Base-by-base conservation (phyloP, 1,139 yeast genomes). In the Hanseniaspora uvarum region DNA sequence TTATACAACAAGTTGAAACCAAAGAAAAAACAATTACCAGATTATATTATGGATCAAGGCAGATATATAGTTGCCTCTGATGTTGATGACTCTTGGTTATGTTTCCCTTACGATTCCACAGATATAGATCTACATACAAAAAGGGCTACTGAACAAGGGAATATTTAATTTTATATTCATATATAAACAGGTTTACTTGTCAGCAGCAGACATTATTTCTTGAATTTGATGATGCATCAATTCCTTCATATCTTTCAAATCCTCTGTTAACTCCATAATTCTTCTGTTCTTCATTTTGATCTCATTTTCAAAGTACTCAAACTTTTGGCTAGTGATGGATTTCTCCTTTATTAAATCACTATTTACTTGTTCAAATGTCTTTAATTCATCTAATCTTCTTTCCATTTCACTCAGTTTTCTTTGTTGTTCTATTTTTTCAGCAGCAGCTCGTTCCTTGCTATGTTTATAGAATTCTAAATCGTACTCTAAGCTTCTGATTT, bases 221-320 rank as follows among this genome's bases (percentile, higher is more conserved):
- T 86, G 94, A 33, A 88, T 92, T 67, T 92, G 98, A 58, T 78
- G 76, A 57, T 79, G 76, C 65, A 88, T 78, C 71, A 89, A 72
- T 41, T 84, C 89, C 67, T 89, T 92, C 67, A 92, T 72, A 66
- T 92, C 99, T 6, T 74, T 76, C 16, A 94, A 92, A 64, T 92
- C 99, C 4, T 95, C 95, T 59, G 75, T 75, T 53, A 94, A 72
- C 67, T 92, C 98, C 55, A 82, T 86, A 6, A 86, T 92, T 59
- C 75, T 76, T 65, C 94, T 98, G 14, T 88, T 77, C 65, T 89
- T 88, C 62, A 89, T 96, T 5, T 96, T 96, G 19, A 89, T 74
- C 58, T 87, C 68, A 61, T 83, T 86, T 57, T 89, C 70, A 57
- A 92, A 79, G 3, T 82, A 76, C 55, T 79, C 81, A 56, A 76